These are phyloP conservation scores for Globisporangium mamillatum DNA, from an alignment of 352 stramenopile genomes.

Conservation along the genomic window DNA sequence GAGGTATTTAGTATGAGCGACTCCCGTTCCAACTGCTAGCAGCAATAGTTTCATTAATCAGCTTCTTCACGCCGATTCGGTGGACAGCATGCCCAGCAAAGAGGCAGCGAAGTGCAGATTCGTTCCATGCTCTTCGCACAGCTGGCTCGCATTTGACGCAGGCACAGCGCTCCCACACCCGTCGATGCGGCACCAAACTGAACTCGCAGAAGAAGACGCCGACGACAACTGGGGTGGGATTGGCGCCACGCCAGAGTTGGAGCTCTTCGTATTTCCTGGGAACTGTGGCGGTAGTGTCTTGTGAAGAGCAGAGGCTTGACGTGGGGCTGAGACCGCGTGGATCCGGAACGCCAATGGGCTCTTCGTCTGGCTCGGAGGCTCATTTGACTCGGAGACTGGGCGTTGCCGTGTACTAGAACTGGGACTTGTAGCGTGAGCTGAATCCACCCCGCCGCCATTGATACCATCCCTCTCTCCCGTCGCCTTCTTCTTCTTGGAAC, in stretches of 20 bases:
- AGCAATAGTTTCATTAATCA: neutral
- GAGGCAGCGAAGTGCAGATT: conserved; percentile 17
- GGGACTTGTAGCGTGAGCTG: neutral
- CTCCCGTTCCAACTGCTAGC: neutral
- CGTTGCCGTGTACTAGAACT: neutral
- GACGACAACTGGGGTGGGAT: too few species aligned
- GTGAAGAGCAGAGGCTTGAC: neutral
- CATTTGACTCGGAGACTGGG: neutral
- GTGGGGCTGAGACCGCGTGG: neutral
- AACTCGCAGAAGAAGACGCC: neutral
- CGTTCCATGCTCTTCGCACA: conserved; percentile 18
- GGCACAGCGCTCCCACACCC: conserved; percentile 8
- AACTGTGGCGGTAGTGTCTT: neutral
- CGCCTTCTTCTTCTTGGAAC: conserved; percentile 11
- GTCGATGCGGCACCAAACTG: conserved; percentile 1
- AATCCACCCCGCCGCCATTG: neutral
- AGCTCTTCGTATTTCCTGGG: neutral
- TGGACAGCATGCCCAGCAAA: conserved; percentile 18
- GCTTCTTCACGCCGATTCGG: neutral
- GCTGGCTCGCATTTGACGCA: neutral
- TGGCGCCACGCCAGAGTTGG: neutral
- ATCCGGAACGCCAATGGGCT: neutral
- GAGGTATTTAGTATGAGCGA: too few species aligned
- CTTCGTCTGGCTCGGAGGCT: neutral
- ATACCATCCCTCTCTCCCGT: neutral